These are phyloP conservation scores for Dissophora ornata DNA, from an alignment of 192 early-diverging fungal species.

Conservation along the genomic window DNA sequence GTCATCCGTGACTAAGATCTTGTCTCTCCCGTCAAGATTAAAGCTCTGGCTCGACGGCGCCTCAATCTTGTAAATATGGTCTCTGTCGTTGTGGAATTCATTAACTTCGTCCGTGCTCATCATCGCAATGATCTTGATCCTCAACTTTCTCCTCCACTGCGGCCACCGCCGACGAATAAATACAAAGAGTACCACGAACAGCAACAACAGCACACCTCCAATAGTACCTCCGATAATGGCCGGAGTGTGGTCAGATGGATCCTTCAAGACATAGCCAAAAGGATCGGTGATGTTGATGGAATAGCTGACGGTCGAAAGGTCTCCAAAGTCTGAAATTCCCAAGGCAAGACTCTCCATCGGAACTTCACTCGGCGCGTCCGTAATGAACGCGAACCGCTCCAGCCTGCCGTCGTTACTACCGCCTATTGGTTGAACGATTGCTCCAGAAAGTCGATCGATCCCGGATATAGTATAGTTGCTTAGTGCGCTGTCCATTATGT, in stretches of 20 bases:
- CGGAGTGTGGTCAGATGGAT: neutral
- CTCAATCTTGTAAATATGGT: constrained; percentile 20
- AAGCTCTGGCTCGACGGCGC: neutral
- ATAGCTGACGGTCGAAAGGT: neutral
- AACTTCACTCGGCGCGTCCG: neutral
- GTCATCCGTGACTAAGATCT: constrained; percentile 27
- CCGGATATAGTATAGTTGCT: neutral
- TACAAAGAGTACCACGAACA: neutral
- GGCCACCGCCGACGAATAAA: constrained; percentile 20
- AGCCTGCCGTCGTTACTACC: neutral
- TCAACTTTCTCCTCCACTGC: constrained; percentile 3
- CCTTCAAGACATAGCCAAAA: neutral
- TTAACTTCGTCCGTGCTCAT: neutral
- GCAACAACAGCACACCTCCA: constrained; percentile 2
- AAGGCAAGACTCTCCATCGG: neutral
- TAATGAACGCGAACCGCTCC: constrained; percentile 2
- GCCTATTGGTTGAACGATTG: constrained; percentile 22
- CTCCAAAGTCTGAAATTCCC: neutral
- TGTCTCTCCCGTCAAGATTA: constrained; percentile 12
- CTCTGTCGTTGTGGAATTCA: neutral
- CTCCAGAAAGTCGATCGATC: constrained; percentile 10
- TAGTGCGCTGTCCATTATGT: neutral
- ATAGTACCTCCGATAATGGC: constrained; percentile 33
- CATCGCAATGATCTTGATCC: constrained; percentile 9
- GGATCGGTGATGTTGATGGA: constrained; percentile 20